These are phyloP conservation scores for Rutstroemia sp. DNA, from an alignment of 2,329 filamentous ascomycete genomes.

Conservation along the genomic window DNA sequence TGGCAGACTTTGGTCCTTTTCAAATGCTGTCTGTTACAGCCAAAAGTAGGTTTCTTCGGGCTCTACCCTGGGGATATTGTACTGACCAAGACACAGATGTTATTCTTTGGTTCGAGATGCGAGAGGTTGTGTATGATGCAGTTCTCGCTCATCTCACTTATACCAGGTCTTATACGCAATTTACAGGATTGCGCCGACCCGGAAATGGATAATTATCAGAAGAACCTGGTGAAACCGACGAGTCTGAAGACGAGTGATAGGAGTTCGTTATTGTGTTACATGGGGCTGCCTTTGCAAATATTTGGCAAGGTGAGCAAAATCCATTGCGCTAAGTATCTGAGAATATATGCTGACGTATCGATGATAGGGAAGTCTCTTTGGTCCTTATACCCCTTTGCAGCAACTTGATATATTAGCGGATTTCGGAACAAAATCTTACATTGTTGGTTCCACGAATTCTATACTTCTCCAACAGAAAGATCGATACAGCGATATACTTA, in stretches of 20 bases:
- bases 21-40: slow-evolving; percentile 88
- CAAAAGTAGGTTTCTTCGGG: slow-evolving; percentile 58
- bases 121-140: slow-evolving; percentile 97
- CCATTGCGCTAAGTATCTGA: too few species aligned
- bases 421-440: slow-evolving; percentile 90
- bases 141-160: slow-evolving; percentile 90
- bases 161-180: slow-evolving; percentile 83
- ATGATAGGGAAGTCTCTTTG: slow-evolving; percentile 76
- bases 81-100: slow-evolving; percentile 57
- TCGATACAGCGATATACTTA: slow-evolving; percentile 89
- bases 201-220: slow-evolving; percentile 78
- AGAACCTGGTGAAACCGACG: slow-evolving; percentile 66
- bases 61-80: background rate
- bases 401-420: slow-evolving; percentile 92
- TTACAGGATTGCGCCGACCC: slow-evolving; percentile 95
- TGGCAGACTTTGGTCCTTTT: slow-evolving; percentile 90
- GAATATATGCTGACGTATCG: background rate
- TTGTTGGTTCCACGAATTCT: slow-evolving; percentile 95
- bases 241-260: slow-evolving; percentile 88
- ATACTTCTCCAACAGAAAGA: slow-evolving; percentile 90
- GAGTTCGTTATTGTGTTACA: slow-evolving; percentile 81
- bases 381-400: slow-evolving; percentile 92
- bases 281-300: slow-evolving; percentile 89
- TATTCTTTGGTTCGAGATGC: slow-evolving; percentile 96
- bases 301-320: slow-evolving; percentile 66